Evolutionary conservation across 164 flowering plant species (phyloP), one percentile per base, ranked within the genome.

Genomic region (Houttuynia cordata): DNA sequence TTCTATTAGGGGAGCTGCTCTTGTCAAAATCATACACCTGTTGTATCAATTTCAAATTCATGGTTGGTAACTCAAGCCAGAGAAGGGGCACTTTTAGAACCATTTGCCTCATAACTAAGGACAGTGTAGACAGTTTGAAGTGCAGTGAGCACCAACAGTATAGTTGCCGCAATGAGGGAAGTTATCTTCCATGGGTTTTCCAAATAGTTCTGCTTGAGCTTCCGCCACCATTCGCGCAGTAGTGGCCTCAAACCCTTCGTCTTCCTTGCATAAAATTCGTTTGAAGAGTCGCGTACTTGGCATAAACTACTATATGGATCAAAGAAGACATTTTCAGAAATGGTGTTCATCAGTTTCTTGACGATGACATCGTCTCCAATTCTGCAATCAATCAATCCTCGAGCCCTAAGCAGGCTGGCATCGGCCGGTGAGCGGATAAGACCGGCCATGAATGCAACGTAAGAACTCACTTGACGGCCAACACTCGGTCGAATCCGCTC

Each of bases 371-470:
- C 49, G 17, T 17, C 17, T 45, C 49, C 49, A 45, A 45, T 45
- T 10, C 49, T 45, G 17, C 17, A 12, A 2, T 45, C 49, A 10
- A 45, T 10, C 49, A 45, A 45, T 3, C 49, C 0, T 1, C 12
- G 49, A 12, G 49, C 8, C 17, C 49, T 45, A 12, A 45, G 49
- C 49, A 45, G 12, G 49, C 17, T 2, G 13, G n/a, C 41, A 30
- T 57, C 59, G 0, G 24, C 21, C 15, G n/a, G 37, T 19, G 41
- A 25, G 39, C 42, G 40, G 39, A 57, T 57, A 6, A 57, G 34
- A 24, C 59, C 59, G 3, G 21, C 40, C 59, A 57, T 57, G 59
- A 57, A 57, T 25, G 34, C 59, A 25, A 57, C n/a, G 39, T 25
- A 57, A 3, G 59, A 19, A 13, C 39, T 57, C 39, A 57, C 39